Conservation (phyloP, 108 stramenopile species). For the Nitzschia inconspicua region DNA sequence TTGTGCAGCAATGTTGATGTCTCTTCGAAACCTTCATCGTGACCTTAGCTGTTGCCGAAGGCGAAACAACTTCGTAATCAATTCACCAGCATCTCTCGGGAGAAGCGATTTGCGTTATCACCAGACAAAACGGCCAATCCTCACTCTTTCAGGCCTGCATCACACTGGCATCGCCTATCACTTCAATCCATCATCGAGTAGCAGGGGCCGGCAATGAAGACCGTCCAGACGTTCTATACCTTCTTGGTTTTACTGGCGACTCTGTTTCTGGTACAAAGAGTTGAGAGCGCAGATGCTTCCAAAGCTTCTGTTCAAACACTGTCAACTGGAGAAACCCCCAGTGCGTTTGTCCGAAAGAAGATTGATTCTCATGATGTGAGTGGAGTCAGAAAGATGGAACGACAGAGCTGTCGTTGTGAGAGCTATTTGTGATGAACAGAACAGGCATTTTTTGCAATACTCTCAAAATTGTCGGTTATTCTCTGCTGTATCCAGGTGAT, state of each 20-base stretch:
- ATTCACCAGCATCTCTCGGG: too few relatives aligned
- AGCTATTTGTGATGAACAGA: neutral
- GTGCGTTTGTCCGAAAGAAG: constrained; percentile 11
- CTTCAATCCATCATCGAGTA: too few relatives aligned
- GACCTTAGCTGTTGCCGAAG: too few relatives aligned
- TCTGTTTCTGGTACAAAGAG: neutral
- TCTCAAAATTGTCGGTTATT: neutral
- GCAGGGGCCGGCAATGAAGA: too few relatives aligned
- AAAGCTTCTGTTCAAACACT: constrained; percentile 7
- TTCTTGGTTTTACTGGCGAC: neutral
- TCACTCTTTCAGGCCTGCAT: too few relatives aligned
- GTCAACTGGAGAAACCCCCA: constrained; percentile 21
- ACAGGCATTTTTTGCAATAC: neutral
- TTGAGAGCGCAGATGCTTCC: neutral
- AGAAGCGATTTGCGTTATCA: too few relatives aligned
- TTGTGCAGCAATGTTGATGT: too few relatives aligned
- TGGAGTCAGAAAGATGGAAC: neutral
- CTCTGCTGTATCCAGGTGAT: constrained; percentile 13
- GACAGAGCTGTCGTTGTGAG: neutral
- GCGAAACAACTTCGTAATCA: too few relatives aligned
- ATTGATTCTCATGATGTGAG: constrained; percentile 30
- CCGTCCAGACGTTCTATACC: too few relatives aligned
- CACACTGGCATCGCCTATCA: too few relatives aligned
- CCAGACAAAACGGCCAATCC: too few relatives aligned
- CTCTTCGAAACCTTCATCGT: too few relatives aligned